Conservation (phyloP, 495 filamentous ascomycete genomes). For the Trichodelitschia bisporula region DNA sequence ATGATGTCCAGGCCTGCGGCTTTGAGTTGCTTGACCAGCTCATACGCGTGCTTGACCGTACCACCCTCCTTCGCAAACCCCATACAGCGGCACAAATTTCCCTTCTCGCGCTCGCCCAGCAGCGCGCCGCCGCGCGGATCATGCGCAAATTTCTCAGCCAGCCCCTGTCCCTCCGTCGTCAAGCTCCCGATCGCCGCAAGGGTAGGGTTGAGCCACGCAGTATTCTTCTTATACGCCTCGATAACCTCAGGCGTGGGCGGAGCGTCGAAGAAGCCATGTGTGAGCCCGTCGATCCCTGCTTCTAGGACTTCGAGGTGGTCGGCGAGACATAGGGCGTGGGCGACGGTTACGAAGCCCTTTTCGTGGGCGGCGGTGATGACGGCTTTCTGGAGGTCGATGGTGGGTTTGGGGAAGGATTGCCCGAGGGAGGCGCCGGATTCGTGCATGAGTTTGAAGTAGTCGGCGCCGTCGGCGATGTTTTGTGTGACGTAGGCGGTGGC, state of each 20-base stretch:
- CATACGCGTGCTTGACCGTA: constrained; percentile 12
- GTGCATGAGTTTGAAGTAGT: constrained; percentile 19
- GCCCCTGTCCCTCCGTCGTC: constrained; percentile 12
- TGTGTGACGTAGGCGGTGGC: constrained; percentile 10
- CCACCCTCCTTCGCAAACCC: constrained; percentile 4
- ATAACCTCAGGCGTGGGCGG: constrained; percentile 12
- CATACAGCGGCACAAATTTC: constrained; percentile 13
- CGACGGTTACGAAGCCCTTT: constrained; percentile 11
- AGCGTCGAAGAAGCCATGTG: constrained; percentile 13
- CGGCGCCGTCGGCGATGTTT: constrained; percentile 7
- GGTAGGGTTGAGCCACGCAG: constrained; percentile 15
- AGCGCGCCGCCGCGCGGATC: constrained; percentile 10
- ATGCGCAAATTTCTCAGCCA: constrained; percentile 13
- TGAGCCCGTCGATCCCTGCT: constrained; percentile 13
- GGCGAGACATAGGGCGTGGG: constrained; percentile 11
- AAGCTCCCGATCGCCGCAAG: constrained; percentile 11
- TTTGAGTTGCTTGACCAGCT: constrained; percentile 14
- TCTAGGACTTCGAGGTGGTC: constrained; percentile 14
- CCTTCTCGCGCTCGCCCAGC: constrained; percentile 9
- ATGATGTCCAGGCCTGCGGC: constrained; percentile 13
- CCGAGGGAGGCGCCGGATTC: constrained; percentile 13
- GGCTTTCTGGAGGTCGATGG: constrained; percentile 12
- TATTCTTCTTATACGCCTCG: constrained; percentile 14
- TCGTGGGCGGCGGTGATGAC: constrained; percentile 13
- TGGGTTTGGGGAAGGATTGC: constrained; percentile 9